Conservation (phyloP, 306 rosid genomes). For the Dalbergia cultrata region DNA sequence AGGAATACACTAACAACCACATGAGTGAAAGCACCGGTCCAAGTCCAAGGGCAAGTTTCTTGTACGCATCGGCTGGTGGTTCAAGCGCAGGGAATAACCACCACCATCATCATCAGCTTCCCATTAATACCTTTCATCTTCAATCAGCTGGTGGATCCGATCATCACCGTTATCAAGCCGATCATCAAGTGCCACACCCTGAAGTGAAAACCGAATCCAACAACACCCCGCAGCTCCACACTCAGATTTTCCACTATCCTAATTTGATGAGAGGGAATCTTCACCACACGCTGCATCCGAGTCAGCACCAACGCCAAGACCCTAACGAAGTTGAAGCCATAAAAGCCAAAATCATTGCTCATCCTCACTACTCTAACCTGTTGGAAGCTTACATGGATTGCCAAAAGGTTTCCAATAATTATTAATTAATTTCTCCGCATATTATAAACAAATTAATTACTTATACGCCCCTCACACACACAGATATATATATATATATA, state of each 20-base stretch:
- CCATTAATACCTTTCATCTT: constrained; percentile 64
- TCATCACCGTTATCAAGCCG: constrained; percentile 53
- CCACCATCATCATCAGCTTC: constrained; percentile 24
- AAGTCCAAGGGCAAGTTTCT: constrained; percentile 71
- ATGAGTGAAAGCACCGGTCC: constrained; percentile 60
- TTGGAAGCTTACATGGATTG: constrained; percentile 95
- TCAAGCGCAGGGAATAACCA: constrained; percentile 24
- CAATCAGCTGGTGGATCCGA: constrained; percentile 65
- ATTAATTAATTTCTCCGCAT: background rate
- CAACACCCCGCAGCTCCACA: constrained; percentile 60
- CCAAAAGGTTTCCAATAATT: constrained; percentile 69
- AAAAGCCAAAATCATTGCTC: constrained; percentile 90
- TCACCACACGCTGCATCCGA: constrained; percentile 44
- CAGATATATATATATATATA: background rate
- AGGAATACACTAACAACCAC: constrained; percentile 66
- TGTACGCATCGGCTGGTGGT: constrained; percentile 57
- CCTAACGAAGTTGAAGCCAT: constrained; percentile 75
- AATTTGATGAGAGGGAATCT: constrained; percentile 54
- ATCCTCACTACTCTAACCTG: constrained; percentile 92
- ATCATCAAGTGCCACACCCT: constrained; percentile 47
- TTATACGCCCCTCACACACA: background rate
- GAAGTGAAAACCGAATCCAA: constrained; percentile 72
- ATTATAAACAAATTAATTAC: background rate
- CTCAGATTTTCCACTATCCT: constrained; percentile 70
- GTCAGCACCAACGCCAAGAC: constrained; percentile 26